Evolutionary conservation across 2,329 filamentous ascomycete species (phyloP), one percentile per base, ranked within the genome.

Genomic region (Cyphellophora attinorum): DNA sequence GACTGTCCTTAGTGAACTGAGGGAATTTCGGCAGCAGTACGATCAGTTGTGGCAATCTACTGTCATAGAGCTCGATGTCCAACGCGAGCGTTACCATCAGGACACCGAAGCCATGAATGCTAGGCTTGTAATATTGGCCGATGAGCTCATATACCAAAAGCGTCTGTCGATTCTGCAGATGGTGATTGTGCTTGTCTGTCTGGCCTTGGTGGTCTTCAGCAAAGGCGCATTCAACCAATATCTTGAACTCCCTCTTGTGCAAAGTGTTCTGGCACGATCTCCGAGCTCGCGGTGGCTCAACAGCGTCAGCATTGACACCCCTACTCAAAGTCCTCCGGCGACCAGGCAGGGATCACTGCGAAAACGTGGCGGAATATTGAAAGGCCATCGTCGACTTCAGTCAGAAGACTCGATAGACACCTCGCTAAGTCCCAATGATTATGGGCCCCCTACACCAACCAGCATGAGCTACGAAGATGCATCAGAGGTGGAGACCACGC

Each of bases 1-100:
- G 30, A 95, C 88, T 0, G 85, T 96, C 1, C 70, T 93, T 25
- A 70, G 74, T 11, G 91, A 98, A 56, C 66, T 94, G 21, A 76
- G 76, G 42, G 76, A 72, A 32, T 81, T 91, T 43, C 75, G 85
- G 34, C 76, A 79, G 39, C 83, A 95, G 55, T 96, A 96, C 57
- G 89, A 96, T 53, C 85, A 95, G 52, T 78, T 96, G 10, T 96
- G 89, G 88, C 88, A 94, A 58, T 89, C 83, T 13, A 95, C 93
- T 8, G 81, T 95, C 14, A 79, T 94, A 36, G 88, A 93, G 18
- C 74, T 96, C 11, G 86, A 95, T 55, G 79, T 78, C 27, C 89
- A 95, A 56, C 79, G 85, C 27, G 82, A 93, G 52, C 79, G 85
- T 47, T 84, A 84, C 11, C 77, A 88, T 51, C 72, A 77, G 36